phyloP scores from a whole-genome alignment of 108 stramenopile genomes.

The Mediolabrus comicus region DNA sequence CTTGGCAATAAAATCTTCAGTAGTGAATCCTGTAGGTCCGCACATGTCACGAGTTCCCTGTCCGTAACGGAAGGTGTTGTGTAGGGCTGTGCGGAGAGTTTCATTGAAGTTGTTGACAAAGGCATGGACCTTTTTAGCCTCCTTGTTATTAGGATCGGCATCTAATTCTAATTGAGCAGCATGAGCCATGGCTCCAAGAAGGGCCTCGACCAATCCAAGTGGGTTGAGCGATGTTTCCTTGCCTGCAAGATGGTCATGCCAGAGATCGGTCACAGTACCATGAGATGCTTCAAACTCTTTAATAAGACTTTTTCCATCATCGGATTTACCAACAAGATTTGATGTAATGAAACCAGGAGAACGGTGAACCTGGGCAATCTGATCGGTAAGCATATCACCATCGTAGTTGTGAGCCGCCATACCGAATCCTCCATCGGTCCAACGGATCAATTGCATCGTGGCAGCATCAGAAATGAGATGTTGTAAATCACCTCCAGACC shows the following conservation, averaged over 20 bases:
- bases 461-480: constrained; percentile 98
- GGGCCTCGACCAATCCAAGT: constrained; percentile 93
- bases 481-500: constrained; percentile 87
- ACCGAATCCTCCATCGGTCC: constrained; percentile 97
- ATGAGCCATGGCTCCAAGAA: constrained; percentile 95
- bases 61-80: constrained; percentile 96
- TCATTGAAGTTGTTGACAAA: constrained; percentile 73
- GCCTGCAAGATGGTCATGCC: constrained; percentile 93
- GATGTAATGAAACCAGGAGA: constrained; percentile 97
- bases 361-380: constrained; percentile 97
- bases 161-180: constrained; percentile 81
- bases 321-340: constrained; percentile 90
- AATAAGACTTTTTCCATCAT: constrained; percentile 86
- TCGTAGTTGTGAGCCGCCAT: constrained; percentile 99
- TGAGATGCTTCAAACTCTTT: constrained; percentile 97
- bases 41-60: constrained; percentile 96
- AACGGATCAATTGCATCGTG: constrained; percentile 97
- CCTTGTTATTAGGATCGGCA: constrained; percentile 57
- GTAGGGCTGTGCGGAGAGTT: constrained; percentile 83
- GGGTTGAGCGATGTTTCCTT: constrained; percentile 97
- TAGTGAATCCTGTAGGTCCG: constrained; percentile 92
- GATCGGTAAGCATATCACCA: constrained; percentile 93
- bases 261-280: constrained; percentile 95
- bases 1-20: constrained; percentile 93
- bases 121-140: constrained; percentile 46